These are phyloP conservation scores for Peniophora sp. DNA, from an alignment of 1,284 basidiomycete genomes.

Conservation along the genomic window DNA sequence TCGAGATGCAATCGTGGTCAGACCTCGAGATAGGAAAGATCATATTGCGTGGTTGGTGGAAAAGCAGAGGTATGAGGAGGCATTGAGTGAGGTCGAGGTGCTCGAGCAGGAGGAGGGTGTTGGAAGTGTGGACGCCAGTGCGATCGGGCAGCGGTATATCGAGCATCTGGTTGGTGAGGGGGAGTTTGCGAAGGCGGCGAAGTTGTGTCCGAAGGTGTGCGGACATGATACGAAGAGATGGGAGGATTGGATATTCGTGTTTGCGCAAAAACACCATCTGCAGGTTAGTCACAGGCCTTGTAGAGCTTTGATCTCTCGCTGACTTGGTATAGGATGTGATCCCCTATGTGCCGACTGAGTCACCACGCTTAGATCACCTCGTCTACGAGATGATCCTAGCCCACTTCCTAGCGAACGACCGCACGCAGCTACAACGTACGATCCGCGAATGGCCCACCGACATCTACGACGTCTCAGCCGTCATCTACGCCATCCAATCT, in stretches of 20 bases:
- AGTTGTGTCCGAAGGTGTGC: conserved; percentile 83
- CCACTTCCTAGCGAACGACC: conserved; percentile 78
- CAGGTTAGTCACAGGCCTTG: conserved; percentile 39
- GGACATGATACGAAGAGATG: conserved; percentile 74
- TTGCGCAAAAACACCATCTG: conserved; percentile 78
- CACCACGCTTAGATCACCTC: conserved; percentile 73
- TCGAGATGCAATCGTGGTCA: conserved; percentile 78
- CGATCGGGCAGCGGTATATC: conserved; percentile 81
- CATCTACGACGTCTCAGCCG: conserved; percentile 84
- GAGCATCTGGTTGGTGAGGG: conserved; percentile 73
- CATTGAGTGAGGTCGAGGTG: conserved; percentile 77
- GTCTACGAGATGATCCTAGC: conserved; percentile 96
- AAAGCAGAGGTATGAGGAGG: conserved; percentile 80
- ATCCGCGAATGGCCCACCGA: conserved; percentile 86
- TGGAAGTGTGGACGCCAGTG: conserved; percentile 52
- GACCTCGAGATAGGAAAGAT: conserved; percentile 82
- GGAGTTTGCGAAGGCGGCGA: conserved; percentile 76
- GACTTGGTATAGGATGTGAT: conserved; percentile 65
- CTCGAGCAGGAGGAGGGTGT: conserved; percentile 26
- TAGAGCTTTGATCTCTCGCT: background rate
- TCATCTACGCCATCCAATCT: conserved; percentile 83
- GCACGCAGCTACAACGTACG: conserved; percentile 62
- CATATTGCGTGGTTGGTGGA: conserved; percentile 94
- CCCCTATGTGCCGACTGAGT: conserved; percentile 79
- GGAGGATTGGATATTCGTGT: conserved; percentile 94